Evolutionary conservation across 352 stramenopile genomes (phyloP), one percentile per base, ranked within the genome.

Genomic region (Thalassiosira livingstoniorum): DNA sequence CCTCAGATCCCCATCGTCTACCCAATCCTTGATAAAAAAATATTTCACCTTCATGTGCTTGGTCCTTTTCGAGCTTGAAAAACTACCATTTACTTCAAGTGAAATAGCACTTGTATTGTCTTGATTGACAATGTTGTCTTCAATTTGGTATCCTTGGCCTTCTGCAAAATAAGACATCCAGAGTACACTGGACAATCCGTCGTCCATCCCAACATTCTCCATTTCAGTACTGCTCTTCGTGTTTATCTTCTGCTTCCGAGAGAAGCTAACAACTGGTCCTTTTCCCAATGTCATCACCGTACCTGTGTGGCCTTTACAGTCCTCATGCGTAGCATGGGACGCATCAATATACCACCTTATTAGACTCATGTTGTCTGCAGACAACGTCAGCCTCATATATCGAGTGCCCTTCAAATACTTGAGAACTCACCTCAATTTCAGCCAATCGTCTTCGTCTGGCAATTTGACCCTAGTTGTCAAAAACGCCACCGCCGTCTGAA

Each of bases 241-340:
- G 18, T 51, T 51, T 51, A 51, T 51, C 42, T 51, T 51, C 7
- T 51, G 18, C 7, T 51, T 18, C 7, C 18, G 42, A 18, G 42
- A 51, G 42, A 51, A 51, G 18, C 18, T 51, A 7, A 51, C n/a
- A 51, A 51, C 7, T 51, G 18, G 7, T 51, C 42, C 42, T 51
- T 51, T 51, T n/a, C n/a, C 54, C 7, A 63, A 63, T 63, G 7
- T 7, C 7, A 63, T 7, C 25, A 35, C n/a, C 54, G n/a, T n/a
- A 37, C 54, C n/a, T 21, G 54, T 63, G 7, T 63, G 54, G 15
- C 54, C 54, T n/a, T 35, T 31, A 63, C 54, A 63, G n/a, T 63
- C n/a, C 7, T n/a, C 54, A 35, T 63, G 54, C 7, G 31, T n/a
- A 35, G 54, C 54, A 35, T 63, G n/a, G 7, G 54, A 63, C n/a